phyloP scores from a whole-genome alignment of 2,329 filamentous ascomycete genomes.

The Fusarium solani-melongenae region DNA sequence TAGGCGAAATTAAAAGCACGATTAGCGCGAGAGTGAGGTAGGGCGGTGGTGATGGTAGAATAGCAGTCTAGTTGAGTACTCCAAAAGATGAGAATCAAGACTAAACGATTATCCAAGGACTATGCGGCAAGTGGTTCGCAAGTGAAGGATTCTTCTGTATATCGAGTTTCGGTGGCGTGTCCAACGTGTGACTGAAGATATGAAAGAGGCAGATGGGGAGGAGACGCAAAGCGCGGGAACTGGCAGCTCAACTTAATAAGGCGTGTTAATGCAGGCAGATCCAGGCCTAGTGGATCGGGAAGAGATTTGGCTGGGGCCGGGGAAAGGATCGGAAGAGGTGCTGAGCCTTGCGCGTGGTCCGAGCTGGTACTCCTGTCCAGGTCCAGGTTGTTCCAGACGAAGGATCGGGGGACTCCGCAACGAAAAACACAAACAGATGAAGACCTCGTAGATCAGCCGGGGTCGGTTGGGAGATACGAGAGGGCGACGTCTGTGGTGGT shows the following conservation, averaged over 20 bases:
- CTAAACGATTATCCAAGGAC: neutral
- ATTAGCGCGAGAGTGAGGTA: constrained; percentile 18
- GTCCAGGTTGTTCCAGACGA: constrained; percentile 14
- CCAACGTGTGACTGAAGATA: neutral
- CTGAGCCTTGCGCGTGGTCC: constrained; percentile 15
- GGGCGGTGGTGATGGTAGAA: constrained; percentile 1
- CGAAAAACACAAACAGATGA: neutral
- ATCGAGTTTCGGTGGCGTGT: neutral
- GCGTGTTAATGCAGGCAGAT: constrained; percentile 28
- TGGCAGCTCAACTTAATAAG: constrained; percentile 28
- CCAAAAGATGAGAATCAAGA: constrained; percentile 1
- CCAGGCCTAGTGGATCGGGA: constrained; percentile 34
- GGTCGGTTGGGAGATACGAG: neutral
- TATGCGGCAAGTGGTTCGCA: neutral
- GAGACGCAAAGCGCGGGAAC: constrained; percentile 19
- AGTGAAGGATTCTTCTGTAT: constrained; percentile 1
- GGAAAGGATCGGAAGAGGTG: constrained; percentile 14
- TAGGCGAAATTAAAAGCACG: constrained; percentile 1
- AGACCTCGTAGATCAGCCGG: neutral
- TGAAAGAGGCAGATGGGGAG: constrained; percentile 18
- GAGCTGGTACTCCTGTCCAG: constrained; percentile 17
- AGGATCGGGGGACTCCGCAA: constrained; percentile 9
- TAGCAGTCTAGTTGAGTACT: neutral
- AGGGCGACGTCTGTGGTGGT: neutral
- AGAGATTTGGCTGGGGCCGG: constrained; percentile 29